Base-by-base conservation (phyloP, 2,329 filamentous ascomycete genomes). In the Sporothrix pseudoabietina region DNA sequence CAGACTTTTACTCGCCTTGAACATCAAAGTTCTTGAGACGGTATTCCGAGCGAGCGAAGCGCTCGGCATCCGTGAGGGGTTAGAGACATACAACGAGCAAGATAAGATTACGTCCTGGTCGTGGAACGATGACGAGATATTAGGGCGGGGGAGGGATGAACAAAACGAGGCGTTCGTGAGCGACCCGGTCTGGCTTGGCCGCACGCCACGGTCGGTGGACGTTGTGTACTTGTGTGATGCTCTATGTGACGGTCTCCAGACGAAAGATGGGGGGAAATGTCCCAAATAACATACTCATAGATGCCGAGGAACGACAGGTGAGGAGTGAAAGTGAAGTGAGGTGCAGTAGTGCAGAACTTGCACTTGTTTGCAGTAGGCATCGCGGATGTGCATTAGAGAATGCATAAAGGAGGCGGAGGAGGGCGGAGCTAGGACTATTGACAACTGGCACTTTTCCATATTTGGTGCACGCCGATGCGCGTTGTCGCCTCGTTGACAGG, bases 381-480 rank as follows among this genome's bases (percentile, higher is more conserved):
- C 30, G 14, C 8, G 22, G 39, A 70, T 54, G 16, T 71, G 57
- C 69, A 71, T 59, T 63, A 35, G 69, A n/a, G 22, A 12, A n/a
- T 54, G 57, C 70, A 65, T 65, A 12, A 72, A 55, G 32, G 63
- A 69, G 49, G 63, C 55, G 7, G 66, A 55, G 32, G 63, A 69
- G 49, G 63, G 35, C 30, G 30, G 57, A 22, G 22, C 35, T 9
- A 54, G n/a, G 32, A n/a, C 41, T 32, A 55, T 69, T 72, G 72
- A 73, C 74, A 75, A 54, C 72, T 73, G 74, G 72, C 74, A 65
- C 30, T 30, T 32, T 69, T 8, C 61, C 68, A 47, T 54, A 69
- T 59, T 65, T 22, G 63, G 47, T 71, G 52, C 66, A 74, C 32
- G 30, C 49, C 32, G 22, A 57, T 72, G 61, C 63, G 71, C 26